Percentiles rank a stretch among this genome's conserved stretches.
phyloP scores from a whole-genome alignment of 805 yeast genomes.

The Saccharomycopsis lassenensis region DNA sequence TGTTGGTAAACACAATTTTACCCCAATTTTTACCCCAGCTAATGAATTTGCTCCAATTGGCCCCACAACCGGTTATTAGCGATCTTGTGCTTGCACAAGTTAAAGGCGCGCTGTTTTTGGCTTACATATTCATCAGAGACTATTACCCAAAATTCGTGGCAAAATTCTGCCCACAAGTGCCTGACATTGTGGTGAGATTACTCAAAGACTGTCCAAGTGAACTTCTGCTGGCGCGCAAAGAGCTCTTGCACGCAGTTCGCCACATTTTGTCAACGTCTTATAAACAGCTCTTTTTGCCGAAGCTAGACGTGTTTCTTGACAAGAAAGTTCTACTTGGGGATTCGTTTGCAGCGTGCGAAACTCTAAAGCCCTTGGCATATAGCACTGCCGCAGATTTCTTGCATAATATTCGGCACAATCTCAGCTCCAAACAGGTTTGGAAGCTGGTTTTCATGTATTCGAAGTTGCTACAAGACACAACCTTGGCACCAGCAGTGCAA shows the following conservation, averaged over 20 bases:
- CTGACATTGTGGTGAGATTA: slow-evolving; percentile 75
- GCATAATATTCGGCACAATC: slow-evolving; percentile 79
- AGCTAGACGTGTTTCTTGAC: slow-evolving; percentile 74
- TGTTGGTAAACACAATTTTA: slow-evolving; percentile 56
- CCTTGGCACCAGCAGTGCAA: slow-evolving; percentile 82
- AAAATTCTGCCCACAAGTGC: slow-evolving; percentile 41
- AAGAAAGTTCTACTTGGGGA: slow-evolving; percentile 84
- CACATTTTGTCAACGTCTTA: slow-evolving; percentile 87
- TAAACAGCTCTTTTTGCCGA: slow-evolving; percentile 70
- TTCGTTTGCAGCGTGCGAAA: slow-evolving; percentile 84
- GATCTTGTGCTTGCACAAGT: slow-evolving; percentile 90
- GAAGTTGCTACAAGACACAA: slow-evolving; percentile 64
- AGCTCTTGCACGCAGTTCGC: slow-evolving; percentile 83
- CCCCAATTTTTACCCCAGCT: slow-evolving; percentile 75
- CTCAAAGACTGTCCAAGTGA: slow-evolving; percentile 95
- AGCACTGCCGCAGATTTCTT: slow-evolving; percentile 93
- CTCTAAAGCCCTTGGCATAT: slow-evolving; percentile 86
- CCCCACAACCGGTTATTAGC: slow-evolving; percentile 73
- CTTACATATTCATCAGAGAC: slow-evolving; percentile 81
- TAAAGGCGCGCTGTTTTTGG: slow-evolving; percentile 89
- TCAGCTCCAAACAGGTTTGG: slow-evolving; percentile 76
- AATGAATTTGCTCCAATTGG: slow-evolving; percentile 58
- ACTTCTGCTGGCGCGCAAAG: slow-evolving; percentile 83
- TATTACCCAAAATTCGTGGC: slow-evolving; percentile 55
- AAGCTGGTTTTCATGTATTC: slow-evolving; percentile 78